phyloP scores from a whole-genome alignment of 441 rosid species.

The Adansonia madagascariensis region DNA sequence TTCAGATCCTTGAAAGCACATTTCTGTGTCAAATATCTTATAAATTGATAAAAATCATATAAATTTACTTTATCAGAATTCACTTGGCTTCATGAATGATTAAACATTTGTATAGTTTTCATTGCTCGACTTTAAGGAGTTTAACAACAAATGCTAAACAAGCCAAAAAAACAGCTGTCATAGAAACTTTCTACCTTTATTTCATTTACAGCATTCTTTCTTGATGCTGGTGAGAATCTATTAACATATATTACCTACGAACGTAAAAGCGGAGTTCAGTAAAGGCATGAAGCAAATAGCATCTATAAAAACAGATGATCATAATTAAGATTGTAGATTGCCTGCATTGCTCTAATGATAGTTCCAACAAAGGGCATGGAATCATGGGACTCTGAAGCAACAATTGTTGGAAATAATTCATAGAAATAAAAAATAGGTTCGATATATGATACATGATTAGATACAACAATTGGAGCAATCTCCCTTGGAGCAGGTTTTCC shows the following conservation, averaged over 20 bases:
- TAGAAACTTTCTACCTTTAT: conserved; percentile 86
- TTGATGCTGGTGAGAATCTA: conserved; percentile 81
- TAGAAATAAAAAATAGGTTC: conserved; percentile 96
- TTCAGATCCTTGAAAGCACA: conserved; percentile 90
- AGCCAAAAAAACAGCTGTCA: neutral
- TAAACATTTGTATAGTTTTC: conserved; percentile 7
- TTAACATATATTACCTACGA: conserved; percentile 89
- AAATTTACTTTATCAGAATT: conserved; percentile 38
- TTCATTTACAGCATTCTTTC: conserved; percentile 87
- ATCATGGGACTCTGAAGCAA: conserved; percentile 93
- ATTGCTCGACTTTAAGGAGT: neutral
- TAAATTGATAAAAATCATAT: conserved; percentile 51
- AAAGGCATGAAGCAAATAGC: neutral
- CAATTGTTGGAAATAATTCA: conserved; percentile 90
- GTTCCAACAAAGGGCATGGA: conserved; percentile 93
- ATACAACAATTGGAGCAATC: conserved; percentile 87
- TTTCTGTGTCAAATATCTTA: conserved; percentile 94
- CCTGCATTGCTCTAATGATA: conserved; percentile 99
- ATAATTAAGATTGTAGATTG: conserved; percentile 24
- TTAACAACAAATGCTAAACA: neutral
- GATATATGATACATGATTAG: conserved; percentile 87
- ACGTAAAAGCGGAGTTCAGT: conserved; percentile 19
- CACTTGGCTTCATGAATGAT: neutral
- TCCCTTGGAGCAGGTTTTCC: conserved; percentile 92
- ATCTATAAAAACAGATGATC: conserved; percentile 6